A percentile compares a stretch with the other conserved stretches of the same genome.
Evolutionary conservation across 495 filamentous ascomycete genomes (phyloP).

Genomic region (Tuber borchii): DNA sequence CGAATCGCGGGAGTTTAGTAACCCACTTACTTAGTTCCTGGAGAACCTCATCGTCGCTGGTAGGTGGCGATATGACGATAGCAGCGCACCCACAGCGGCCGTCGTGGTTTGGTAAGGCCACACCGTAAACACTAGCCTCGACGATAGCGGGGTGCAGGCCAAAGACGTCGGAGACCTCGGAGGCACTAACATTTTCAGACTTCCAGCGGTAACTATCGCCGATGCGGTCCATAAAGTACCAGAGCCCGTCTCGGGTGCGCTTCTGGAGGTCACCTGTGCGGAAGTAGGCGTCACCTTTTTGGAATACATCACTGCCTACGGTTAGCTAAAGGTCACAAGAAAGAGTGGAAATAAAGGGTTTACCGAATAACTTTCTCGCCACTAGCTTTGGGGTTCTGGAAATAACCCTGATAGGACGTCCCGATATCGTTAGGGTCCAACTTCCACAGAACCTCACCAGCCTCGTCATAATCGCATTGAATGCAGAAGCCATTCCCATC

Average conservation of each 20-base stretch:
- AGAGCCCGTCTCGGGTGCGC: slow-evolving; percentile 62
- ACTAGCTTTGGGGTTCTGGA: slow-evolving; percentile 66
- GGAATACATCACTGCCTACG: slow-evolving; percentile 54
- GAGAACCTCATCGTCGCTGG: slow-evolving; percentile 41
- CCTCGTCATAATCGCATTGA: slow-evolving; percentile 53
- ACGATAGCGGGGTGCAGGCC: slow-evolving; percentile 59
- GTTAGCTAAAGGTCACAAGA: neutral
- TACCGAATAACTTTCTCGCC: slow-evolving; percentile 66
- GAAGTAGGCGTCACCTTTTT: slow-evolving; percentile 79
- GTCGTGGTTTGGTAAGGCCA: slow-evolving; percentile 73
- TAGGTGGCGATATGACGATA: slow-evolving; percentile 48
- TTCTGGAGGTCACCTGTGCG: slow-evolving; percentile 77
- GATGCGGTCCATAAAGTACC: slow-evolving; percentile 83
- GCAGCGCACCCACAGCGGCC: slow-evolving; percentile 80
- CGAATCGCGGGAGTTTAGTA: slow-evolving; percentile 63
- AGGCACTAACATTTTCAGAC: slow-evolving; percentile 83
- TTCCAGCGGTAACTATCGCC: slow-evolving; percentile 97
- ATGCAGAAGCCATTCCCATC: slow-evolving; percentile 65
- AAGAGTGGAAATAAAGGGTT: neutral
- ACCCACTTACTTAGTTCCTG: slow-evolving; percentile 36
- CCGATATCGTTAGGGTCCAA: slow-evolving; percentile 61
- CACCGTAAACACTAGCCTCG: slow-evolving; percentile 87
- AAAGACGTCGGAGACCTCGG: slow-evolving; percentile 70
- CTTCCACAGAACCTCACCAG: slow-evolving; percentile 73
- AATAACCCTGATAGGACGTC: slow-evolving; percentile 78